Evolutionary conservation across 495 filamentous ascomycete species (phyloP).

Genomic region (Choiromyces venosus): DNA sequence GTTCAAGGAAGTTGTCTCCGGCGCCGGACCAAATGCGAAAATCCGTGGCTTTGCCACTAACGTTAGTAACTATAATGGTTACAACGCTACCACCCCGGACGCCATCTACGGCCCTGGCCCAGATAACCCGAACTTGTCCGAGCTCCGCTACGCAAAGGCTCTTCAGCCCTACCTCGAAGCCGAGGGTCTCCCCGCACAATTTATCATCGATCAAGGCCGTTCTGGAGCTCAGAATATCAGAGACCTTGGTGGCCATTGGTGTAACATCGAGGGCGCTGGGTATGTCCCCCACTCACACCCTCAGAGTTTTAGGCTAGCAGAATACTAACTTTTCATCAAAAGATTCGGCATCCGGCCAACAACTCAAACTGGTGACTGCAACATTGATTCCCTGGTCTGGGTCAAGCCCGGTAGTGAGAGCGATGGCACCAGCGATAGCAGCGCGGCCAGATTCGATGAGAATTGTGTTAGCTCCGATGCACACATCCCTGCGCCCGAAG

Average conservation of each 20-base stretch:
- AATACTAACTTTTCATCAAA: conserved; percentile 3
- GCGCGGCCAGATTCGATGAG: conserved; percentile 50
- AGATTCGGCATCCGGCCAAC: conserved; percentile 54
- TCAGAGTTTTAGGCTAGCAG: neutral
- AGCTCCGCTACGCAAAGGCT: conserved; percentile 52
- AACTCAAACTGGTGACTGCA: conserved; percentile 49
- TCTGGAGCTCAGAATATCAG: conserved; percentile 41
- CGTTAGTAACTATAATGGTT: conserved; percentile 37
- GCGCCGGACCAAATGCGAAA: conserved; percentile 22
- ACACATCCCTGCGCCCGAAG: conserved; percentile 54
- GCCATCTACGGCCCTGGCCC: conserved; percentile 33
- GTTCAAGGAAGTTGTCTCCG: conserved; percentile 24
- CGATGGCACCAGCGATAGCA: conserved; percentile 52
- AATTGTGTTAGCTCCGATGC: conserved; percentile 51
- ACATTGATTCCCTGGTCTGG: conserved; percentile 57
- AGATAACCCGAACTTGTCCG: conserved; percentile 49
- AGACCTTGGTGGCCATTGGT: conserved; percentile 54
- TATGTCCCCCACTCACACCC: neutral
- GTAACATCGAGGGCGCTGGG: conserved; percentile 50
- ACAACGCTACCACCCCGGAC: conserved; percentile 24
- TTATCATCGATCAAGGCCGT: conserved; percentile 50
- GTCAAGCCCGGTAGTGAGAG: conserved; percentile 57
- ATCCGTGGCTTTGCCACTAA: conserved; percentile 36
- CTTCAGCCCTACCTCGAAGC: conserved; percentile 48
- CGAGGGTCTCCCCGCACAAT: conserved; percentile 52